A percentile compares a stretch with the other conserved stretches of the same genome.
phyloP scores from a whole-genome alignment of 108 stramenopile genomes.

The Conticribra guillardii region DNA sequence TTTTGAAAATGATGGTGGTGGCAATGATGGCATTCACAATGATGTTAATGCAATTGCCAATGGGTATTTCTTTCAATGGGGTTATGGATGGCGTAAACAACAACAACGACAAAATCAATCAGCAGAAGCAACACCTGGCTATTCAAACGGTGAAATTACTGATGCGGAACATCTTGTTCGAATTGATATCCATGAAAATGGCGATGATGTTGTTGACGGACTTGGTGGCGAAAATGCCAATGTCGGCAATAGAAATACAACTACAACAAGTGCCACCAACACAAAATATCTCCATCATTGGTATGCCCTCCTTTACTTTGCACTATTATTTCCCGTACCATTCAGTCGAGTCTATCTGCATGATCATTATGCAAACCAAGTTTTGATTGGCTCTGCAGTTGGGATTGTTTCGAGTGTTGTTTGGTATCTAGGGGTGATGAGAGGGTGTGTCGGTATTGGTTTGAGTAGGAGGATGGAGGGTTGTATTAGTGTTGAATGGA shows the following conservation, averaged over 20 bases:
- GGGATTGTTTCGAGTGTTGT: constrained; percentile 16
- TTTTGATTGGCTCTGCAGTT: constrained; percentile 29
- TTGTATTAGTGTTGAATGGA: constrained; percentile 6
- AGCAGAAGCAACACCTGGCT: too few species aligned
- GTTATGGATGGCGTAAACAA: constrained; percentile 20
- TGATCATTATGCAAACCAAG: constrained; percentile 41
- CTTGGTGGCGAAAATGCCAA: too few species aligned
- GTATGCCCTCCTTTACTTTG: constrained; percentile 20
- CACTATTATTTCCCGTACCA: constrained; percentile 37
- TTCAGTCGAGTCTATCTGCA: constrained; percentile 45
- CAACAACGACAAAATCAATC: neutral
- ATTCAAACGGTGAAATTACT: too few species aligned
- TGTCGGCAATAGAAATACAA: too few species aligned
- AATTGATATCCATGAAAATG: too few species aligned
- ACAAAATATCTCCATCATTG: constrained; percentile 26
- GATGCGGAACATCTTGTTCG: too few species aligned
- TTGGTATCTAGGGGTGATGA: constrained; percentile 34
- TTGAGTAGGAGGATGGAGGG: neutral
- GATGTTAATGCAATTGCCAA: neutral
- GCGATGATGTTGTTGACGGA: too few species aligned
- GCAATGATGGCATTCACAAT: neutral
- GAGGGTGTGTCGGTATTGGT: constrained; percentile 2
- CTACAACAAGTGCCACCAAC: neutral
- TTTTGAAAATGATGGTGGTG: neutral
- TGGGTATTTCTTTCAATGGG: constrained; percentile 12